Evolutionary conservation across 2,329 filamentous ascomycete species (phyloP), one percentile per base, ranked within the genome.

Genomic region (Calonectria honghensis): DNA sequence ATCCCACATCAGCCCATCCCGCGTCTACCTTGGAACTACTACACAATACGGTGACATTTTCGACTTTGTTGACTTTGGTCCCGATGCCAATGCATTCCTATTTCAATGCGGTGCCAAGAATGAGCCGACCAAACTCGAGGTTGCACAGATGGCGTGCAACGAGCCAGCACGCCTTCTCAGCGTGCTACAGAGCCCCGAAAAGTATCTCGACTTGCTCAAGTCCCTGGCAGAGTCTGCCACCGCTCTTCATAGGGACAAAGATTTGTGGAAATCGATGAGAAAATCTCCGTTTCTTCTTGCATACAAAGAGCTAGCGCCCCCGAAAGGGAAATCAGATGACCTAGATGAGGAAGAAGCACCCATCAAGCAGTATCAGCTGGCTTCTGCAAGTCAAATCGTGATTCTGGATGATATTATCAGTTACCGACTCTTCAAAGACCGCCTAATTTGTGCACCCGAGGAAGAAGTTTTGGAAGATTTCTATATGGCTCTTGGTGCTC

Each of bases 61-160:
- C 78, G 96, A 98, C 82, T 99, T 98, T 84, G 96, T 98, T 18
- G 95, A 98, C 83, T 99, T 98, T 86, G 96, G 96, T 0, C 87
- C 90, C 41, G 93, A 96, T 82, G 96, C 95, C 2, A 98, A 98
- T 81, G 89, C 94, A 0, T 99, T 99, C 81, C 87, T 99, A 24
- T 91, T 96, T 79, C 94, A 95, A 76, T 95, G 96, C 77, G 97
- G 97, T 13, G 96, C 96, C 3, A 98, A 98, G 85, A 93, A 92
- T 76, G 96, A 99, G 84, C 97, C 97, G 5, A 97, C 94, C 3
- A 97, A 95, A 79, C 84, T 91, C 3, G 97, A 99, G 84, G 91
- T 99, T 78, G 96, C 96, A 6, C 90, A 91, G 50, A 92, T 97
- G 84, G 90, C 97, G n/a, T 95, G 95, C 68, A 91, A 89, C 71